Evolutionary conservation across 2,329 filamentous ascomycete genomes (phyloP).

Genomic region (Trichoderma hamatum): DNA sequence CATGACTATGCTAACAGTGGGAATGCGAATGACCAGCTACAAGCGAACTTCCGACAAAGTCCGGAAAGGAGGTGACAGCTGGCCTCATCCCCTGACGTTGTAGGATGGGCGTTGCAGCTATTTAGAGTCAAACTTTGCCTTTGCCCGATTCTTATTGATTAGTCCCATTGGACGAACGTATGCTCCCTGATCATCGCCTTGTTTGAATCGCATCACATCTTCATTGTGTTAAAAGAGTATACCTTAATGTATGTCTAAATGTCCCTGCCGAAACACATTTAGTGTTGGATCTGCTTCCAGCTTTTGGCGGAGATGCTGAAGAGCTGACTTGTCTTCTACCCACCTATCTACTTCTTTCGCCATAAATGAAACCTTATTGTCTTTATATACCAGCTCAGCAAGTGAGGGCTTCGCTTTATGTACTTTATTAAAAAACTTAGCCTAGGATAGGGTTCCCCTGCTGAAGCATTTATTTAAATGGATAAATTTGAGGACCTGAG

Average conservation of each 20-base stretch:
- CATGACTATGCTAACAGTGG: neutral
- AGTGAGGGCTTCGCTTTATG: neutral
- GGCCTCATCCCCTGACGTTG: neutral
- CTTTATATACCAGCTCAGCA: neutral
- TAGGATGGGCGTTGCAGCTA: neutral
- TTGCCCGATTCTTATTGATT: neutral
- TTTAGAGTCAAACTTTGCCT: neutral
- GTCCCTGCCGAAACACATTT: neutral
- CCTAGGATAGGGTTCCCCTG: neutral
- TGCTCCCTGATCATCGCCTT: neutral
- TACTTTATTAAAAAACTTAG: neutral
- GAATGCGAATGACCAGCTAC: neutral
- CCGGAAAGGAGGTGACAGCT: neutral
- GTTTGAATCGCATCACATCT: neutral
- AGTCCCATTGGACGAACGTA: neutral
- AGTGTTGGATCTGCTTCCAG: neutral
- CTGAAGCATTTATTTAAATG: neutral
- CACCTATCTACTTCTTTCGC: neutral
- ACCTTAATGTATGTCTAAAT: neutral
- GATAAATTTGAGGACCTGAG: neutral
- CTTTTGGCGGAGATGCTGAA: neutral
- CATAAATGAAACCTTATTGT: neutral
- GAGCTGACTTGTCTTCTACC: neutral
- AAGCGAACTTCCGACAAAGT: neutral
- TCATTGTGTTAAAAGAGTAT: neutral